phyloP scores from a whole-genome alignment of 495 filamentous ascomycete genomes.

The Apiosordaria backusii region DNA sequence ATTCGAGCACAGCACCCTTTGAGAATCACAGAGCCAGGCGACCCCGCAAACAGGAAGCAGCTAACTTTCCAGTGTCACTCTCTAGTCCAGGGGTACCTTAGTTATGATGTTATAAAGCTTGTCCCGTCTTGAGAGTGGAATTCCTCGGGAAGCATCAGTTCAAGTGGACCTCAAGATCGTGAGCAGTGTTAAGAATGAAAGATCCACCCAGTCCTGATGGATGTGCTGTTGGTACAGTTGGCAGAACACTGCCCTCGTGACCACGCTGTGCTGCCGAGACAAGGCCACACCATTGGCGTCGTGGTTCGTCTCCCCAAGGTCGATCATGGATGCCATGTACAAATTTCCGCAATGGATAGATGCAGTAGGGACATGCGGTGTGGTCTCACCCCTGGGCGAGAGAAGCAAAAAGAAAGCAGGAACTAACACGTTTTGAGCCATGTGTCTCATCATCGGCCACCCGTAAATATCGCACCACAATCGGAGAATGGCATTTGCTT shows the following conservation, averaged over 20 bases:
- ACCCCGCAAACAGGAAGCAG: neutral
- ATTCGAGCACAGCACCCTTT: neutral
- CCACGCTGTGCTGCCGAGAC: neutral
- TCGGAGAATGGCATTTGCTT: constrained; percentile 1
- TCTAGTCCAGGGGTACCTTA: neutral
- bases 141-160: neutral
- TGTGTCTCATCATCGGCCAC: neutral
- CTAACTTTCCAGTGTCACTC: neutral
- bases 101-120: neutral
- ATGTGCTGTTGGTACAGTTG: neutral
- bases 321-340: neutral
- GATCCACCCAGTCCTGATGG: neutral
- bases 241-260: neutral
- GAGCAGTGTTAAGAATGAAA: neutral
- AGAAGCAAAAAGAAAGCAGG: neutral
- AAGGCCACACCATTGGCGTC: neutral
- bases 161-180: neutral
- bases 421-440: neutral
- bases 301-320: neutral
- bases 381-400: neutral
- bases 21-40: neutral
- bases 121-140: neutral
- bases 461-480: constrained; percentile 7
- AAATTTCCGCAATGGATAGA: neutral
- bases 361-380: neutral